These are phyloP conservation scores for Malbranchea cinnamomea DNA, from an alignment of 2,329 filamentous ascomycete species.

Conservation along the genomic window DNA sequence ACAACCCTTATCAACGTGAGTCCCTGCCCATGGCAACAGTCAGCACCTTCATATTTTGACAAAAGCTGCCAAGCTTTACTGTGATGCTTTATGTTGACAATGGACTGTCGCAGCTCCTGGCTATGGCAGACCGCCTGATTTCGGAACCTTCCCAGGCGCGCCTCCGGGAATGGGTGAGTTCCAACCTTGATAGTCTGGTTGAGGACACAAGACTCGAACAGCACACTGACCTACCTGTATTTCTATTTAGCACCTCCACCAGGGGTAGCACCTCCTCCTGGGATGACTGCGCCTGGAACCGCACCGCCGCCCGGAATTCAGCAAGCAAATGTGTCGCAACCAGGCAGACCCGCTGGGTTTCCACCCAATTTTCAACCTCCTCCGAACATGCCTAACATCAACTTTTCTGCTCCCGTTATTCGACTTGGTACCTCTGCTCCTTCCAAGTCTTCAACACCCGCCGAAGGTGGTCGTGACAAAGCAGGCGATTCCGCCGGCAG, in stretches of 20 bases:
- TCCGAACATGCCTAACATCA: constrained; percentile 88
- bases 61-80: neutral
- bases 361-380: constrained; percentile 78
- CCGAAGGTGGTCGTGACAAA: constrained; percentile 30
- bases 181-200: neutral
- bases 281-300: constrained; percentile 67
- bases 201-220: neutral
- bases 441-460: constrained; percentile 40
- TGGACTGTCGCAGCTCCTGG: constrained; percentile 20
- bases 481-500: constrained; percentile 30
- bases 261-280: constrained; percentile 54
- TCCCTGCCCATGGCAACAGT: constrained; percentile 1
- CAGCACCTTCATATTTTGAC: neutral
- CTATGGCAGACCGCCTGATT: constrained; percentile 63
- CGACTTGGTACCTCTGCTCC: constrained; percentile 64
- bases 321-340: constrained; percentile 56
- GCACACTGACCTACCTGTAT: constrained; percentile 1
- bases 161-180: constrained; percentile 68
- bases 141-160: constrained; percentile 55
- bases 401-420: constrained; percentile 94
- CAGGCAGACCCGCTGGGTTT: constrained; percentile 66
- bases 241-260: neutral
- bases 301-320: constrained; percentile 63
- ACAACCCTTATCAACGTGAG: constrained; percentile 31
- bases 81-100: constrained; percentile 8